Evolutionary conservation across 2,329 filamentous ascomycete genomes (phyloP), one percentile per base, ranked within the genome.

Genomic region (Calonectria ilicicola): DNA sequence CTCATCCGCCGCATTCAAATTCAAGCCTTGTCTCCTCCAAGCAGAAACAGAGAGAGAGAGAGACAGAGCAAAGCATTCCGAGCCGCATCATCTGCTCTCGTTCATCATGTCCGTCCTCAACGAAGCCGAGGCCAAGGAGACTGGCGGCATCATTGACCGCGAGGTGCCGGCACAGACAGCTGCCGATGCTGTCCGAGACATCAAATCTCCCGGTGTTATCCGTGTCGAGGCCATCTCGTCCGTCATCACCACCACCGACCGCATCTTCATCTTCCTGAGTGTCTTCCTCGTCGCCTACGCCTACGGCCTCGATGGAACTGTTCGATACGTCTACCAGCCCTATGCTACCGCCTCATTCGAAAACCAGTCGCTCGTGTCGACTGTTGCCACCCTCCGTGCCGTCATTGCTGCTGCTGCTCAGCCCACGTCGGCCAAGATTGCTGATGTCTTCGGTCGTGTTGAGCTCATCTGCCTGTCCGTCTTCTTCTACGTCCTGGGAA

Each of bases 231-330:
- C 88, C 35, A 84, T 93, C 58, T 83, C 87, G 8, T 82, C 85
- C 10, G 86, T 89, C 73, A 86, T 92, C 44, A 90, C 87, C 21
- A 73, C 82, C 5, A 71, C 76, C 17, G 90, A 93, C 79, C 89
- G 90, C 35, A 74, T 90, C 72, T 85, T 86, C 73, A 87, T 93
- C 80, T 93, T 93, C 81, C 78, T 89, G 12, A 86, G 90, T 27
- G 85, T 93, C 74, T 93, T 93, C 80, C 80, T 93, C 38, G 83
- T 93, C 66, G 89, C 91, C 14, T 93, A 92, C 80, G 89, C 87
- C 40, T 93, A 93, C 79, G 89, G 90, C 2, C 85, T 93, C 26
- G 91, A 92, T 74, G 89, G 89, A 27, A 89, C 85, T 1, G 84
- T 92, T 51, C 87, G 91, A 17, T 88, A 86, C 74, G 85, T 86